A percentile compares a stretch with the other conserved stretches of the same genome.
These are phyloP conservation scores for Durotheca rogersii DNA, from an alignment of 495 filamentous ascomycete species.

Conservation along the genomic window DNA sequence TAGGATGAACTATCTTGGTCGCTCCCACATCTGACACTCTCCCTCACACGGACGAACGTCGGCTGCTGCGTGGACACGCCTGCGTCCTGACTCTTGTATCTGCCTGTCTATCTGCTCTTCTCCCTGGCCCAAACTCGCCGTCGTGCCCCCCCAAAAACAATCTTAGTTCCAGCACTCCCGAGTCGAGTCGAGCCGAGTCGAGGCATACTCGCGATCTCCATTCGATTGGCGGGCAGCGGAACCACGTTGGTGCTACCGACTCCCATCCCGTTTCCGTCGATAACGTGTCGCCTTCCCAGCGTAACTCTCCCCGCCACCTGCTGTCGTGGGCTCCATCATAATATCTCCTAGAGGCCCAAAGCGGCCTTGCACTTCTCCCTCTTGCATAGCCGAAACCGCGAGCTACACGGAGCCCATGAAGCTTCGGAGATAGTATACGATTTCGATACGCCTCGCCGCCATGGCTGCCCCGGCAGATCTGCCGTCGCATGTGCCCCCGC, in stretches of 20 bases:
- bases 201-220: not conserved
- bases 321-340: slow-evolving; percentile 1
- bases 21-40: slow-evolving; percentile 15
- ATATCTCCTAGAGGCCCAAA: slow-evolving; percentile 2
- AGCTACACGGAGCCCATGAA: slow-evolving; percentile 21
- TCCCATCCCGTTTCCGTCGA: slow-evolving; percentile 21
- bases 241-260: slow-evolving; percentile 13
- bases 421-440: slow-evolving; percentile 16
- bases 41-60: slow-evolving; percentile 17
- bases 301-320: slow-evolving; percentile 12
- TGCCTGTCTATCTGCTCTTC: slow-evolving; percentile 10
- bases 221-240: slow-evolving; percentile 8
- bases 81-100: slow-evolving; percentile 20
- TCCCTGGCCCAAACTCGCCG: slow-evolving; percentile 13
- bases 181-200: not conserved
- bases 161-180: no score
- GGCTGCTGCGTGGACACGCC: slow-evolving; percentile 11
- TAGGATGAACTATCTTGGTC: slow-evolving; percentile 14
- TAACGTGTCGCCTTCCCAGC: slow-evolving; percentile 10
- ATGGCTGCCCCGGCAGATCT: slow-evolving; percentile 27
- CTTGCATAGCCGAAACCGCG: slow-evolving; percentile 10
- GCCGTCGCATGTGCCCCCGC: slow-evolving; percentile 19
- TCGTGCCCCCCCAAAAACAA: no score
- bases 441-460: slow-evolving; percentile 17
- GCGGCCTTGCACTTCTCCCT: slow-evolving; percentile 3